phyloP scores from a whole-genome alignment of 139 green algal genomes.

The Chlamydomonas asymmetrica region DNA sequence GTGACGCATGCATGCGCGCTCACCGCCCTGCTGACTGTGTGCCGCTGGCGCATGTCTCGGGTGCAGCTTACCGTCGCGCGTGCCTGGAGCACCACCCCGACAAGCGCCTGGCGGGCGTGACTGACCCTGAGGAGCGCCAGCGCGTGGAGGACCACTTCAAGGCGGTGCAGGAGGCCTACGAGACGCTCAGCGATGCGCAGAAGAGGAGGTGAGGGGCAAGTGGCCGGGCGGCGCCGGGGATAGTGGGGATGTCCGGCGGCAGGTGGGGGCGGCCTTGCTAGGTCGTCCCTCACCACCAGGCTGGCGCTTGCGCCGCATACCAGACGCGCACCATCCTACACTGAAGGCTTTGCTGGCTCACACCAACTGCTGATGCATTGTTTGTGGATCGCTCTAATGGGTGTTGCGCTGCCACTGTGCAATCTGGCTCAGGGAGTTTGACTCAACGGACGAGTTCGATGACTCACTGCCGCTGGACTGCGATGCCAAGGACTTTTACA shows the following conservation, averaged over 20 bases:
- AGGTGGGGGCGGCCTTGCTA: too few species aligned
- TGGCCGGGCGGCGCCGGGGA: too few species aligned
- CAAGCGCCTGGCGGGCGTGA: constrained; percentile 67
- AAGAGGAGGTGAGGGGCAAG: constrained; percentile 45
- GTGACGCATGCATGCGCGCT: too few species aligned
- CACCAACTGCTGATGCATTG: too few species aligned
- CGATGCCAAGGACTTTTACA: constrained; percentile 84
- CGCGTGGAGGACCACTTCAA: constrained; percentile 86
- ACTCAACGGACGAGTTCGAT: constrained; percentile 95
- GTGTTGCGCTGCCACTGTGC: too few species aligned
- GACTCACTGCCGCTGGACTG: constrained; percentile 84
- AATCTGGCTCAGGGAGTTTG: constrained; percentile 80
- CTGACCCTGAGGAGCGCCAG: constrained; percentile 46
- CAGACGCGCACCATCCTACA: too few species aligned
- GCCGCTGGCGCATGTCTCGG: too few species aligned
- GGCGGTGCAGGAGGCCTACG: constrained; percentile 75
- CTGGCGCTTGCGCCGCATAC: not conserved
- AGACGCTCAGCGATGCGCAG: constrained; percentile 79
- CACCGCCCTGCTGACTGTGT: too few species aligned
- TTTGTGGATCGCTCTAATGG: too few species aligned
- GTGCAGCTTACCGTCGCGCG: constrained; percentile 74
- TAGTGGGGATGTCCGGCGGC: too few species aligned
- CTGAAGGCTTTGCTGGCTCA: too few species aligned
- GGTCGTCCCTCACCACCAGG: not conserved
- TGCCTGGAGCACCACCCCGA: constrained; percentile 92